These are phyloP conservation scores for Croton setiger DNA, from an alignment of 441 rosid genomes.

Conservation along the genomic window DNA sequence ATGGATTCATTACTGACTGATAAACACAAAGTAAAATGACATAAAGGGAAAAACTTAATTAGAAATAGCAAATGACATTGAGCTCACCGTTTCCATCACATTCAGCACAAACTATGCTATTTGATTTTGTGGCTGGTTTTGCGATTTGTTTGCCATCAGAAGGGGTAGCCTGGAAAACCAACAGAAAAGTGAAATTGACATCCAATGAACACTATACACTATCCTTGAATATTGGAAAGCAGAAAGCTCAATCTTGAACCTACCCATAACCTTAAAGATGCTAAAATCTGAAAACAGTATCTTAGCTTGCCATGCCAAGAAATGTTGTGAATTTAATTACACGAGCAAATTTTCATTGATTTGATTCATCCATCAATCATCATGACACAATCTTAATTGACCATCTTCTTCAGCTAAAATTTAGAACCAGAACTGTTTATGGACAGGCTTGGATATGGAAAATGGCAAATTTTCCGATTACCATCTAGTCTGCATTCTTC, in stretches of 20 bases:
- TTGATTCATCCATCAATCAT: background rate
- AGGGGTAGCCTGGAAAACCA: constrained; percentile 47
- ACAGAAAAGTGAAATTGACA: constrained; percentile 11
- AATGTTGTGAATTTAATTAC: background rate
- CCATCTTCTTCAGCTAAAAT: background rate
- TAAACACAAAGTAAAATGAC: background rate
- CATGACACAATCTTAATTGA: background rate
- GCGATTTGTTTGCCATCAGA: constrained; percentile 29
- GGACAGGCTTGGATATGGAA: too few species aligned
- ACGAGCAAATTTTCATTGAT: background rate
- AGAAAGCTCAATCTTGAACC: background rate
- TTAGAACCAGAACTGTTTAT: too few species aligned
- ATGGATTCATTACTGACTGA: background rate
- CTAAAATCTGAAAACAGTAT: background rate
- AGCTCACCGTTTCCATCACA: constrained; percentile 56
- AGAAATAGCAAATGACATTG: constrained; percentile 9
- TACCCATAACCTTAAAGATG: background rate
- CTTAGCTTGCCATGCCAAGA: background rate
- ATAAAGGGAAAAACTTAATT: background rate
- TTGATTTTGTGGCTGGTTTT: constrained; percentile 43
- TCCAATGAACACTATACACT: background rate
- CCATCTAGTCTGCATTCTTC: too few species aligned
- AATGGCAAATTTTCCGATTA: too few species aligned
- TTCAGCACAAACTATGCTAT: constrained; percentile 58
- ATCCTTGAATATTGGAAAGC: constrained; percentile 9